Conservation (phyloP, 148 eudicot genomes). For the Rhododendron williamsianum region DNA sequence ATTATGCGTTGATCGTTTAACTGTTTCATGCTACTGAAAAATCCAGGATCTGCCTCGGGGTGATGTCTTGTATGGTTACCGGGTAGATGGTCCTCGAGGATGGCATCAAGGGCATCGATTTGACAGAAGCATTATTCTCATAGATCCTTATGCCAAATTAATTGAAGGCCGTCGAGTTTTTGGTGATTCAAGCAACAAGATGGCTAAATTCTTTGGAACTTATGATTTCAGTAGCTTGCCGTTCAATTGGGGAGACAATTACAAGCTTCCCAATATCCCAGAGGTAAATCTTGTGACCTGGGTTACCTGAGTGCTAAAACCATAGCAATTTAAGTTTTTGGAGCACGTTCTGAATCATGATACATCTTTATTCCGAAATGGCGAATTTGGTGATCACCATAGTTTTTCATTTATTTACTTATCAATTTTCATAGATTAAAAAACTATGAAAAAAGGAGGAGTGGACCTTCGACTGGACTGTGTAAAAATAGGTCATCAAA, state of each 20-base stretch:
- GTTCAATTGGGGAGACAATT: slow-evolving; percentile 86
- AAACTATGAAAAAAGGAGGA: not conserved
- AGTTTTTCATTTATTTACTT: not conserved
- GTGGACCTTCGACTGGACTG: not conserved
- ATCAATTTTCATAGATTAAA: not conserved
- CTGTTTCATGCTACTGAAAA: not conserved
- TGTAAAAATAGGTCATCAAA: not conserved
- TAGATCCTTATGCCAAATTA: slow-evolving; percentile 91
- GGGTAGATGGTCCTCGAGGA: slow-evolving; percentile 78
- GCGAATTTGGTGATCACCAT: not conserved
- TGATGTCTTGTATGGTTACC: slow-evolving; percentile 77
- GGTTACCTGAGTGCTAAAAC: not conserved
- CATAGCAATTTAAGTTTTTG: not conserved
- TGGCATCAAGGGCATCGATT: slow-evolving; percentile 93
- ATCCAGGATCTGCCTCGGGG: slow-evolving; percentile 68
- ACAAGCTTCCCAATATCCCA: slow-evolving; percentile 66
- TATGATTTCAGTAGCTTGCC: slow-evolving; percentile 71
- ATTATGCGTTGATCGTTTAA: not conserved
- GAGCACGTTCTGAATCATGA: not conserved
- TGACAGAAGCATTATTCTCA: slow-evolving; percentile 52
- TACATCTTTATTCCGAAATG: not conserved
- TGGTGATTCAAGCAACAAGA: slow-evolving; percentile 61
- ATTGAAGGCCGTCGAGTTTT: slow-evolving; percentile 90
- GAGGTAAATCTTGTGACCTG: slow-evolving; percentile 49
- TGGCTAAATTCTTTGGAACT: slow-evolving; percentile 64